Base-by-base conservation (phyloP, 2,329 filamentous ascomycete genomes). In the Cladophialophora chaetospira region DNA sequence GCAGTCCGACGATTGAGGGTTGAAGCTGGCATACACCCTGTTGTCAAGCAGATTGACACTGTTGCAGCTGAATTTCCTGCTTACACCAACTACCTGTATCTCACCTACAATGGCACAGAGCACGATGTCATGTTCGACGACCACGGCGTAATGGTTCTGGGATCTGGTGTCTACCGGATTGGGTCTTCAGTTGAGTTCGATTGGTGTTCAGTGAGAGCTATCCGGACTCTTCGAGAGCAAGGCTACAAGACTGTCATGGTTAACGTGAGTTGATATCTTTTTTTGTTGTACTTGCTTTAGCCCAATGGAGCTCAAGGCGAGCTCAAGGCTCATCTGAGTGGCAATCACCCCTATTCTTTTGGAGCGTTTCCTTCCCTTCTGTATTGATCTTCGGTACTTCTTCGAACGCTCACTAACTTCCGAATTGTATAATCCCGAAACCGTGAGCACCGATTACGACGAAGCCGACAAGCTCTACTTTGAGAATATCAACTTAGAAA, bases 161-260 rank as follows among this genome's bases (percentile, higher is more conserved):
- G 93, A 11, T 97, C 92, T 28, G 93, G 93, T 73, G 92, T 97
- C 8, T 97, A 97, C 79, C 86, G 94, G 60, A 99, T 99, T 63
- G 94, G 94, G 64, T 97, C 92, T 0, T 97, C 93, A 0, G 94
- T 99, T 57, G 94, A 99, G 71, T 99, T 99, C 73, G 94, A 99
- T 74, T 99, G 94, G 94, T 97, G 94, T 73, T 96, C 94, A 3
- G 94, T 99, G 25, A 83, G 93, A 58, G 91, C 94, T 4, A 95
- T 97, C 61, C 87, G 93, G 62, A 97, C 94, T 1, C 82, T 99
- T 5, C 85, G 94, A 48, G 84, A 89, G 63, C 83, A 87, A 58
- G 89, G 89, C 2, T 85, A 88, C 79, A 97, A 97, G 81, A 97
- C 94, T 0, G 86, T 97, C 68, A 97, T 97, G 93, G 86, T 96